These are phyloP conservation scores for Gossypium bickii DNA, from an alignment of 345 rosid genomes.

Conservation along the genomic window DNA sequence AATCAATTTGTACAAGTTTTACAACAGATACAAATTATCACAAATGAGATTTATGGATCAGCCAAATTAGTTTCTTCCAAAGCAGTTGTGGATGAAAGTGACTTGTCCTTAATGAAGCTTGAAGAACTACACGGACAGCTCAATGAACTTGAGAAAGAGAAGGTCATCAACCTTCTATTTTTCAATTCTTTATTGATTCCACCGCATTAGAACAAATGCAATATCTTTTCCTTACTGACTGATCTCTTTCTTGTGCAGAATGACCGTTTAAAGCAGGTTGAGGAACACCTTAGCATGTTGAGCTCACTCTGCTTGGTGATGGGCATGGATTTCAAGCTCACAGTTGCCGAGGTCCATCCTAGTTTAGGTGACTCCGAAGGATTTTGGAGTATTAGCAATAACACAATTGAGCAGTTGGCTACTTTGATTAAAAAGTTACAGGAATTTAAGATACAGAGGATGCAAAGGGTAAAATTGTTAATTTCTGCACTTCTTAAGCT, in stretches of 20 bases:
- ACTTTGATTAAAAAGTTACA: conserved; percentile 46
- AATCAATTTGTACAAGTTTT: conserved; percentile 66
- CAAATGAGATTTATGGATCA: conserved; percentile 55
- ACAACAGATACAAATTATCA: conserved; percentile 46
- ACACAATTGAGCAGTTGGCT: conserved; percentile 48
- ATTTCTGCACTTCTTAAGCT: conserved; percentile 6
- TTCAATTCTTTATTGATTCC: conserved; percentile 4
- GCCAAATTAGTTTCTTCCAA: conserved; percentile 28
- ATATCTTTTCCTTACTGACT: not conserved
- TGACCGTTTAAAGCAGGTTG: conserved; percentile 58
- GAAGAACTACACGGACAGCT: conserved; percentile 66
- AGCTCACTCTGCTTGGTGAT: conserved; percentile 63
- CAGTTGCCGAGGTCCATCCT: conserved; percentile 50
- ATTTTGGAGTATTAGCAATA: conserved; percentile 48
- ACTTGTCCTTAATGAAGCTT: conserved; percentile 69
- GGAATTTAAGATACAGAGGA: conserved; percentile 76
- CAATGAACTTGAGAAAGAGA: conserved; percentile 63
- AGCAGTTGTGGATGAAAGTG: conserved; percentile 53
- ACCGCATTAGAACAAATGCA: not conserved
- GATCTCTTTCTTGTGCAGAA: conserved; percentile 34
- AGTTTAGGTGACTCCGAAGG: conserved; percentile 51
- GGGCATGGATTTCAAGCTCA: conserved; percentile 67
- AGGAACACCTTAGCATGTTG: conserved; percentile 44
- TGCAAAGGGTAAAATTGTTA: conserved; percentile 58
- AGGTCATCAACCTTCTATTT: conserved; percentile 36